These are phyloP conservation scores for Phanerodontia chrysosporium DNA, from an alignment of 768 basidiomycete genomes.

Conservation along the genomic window DNA sequence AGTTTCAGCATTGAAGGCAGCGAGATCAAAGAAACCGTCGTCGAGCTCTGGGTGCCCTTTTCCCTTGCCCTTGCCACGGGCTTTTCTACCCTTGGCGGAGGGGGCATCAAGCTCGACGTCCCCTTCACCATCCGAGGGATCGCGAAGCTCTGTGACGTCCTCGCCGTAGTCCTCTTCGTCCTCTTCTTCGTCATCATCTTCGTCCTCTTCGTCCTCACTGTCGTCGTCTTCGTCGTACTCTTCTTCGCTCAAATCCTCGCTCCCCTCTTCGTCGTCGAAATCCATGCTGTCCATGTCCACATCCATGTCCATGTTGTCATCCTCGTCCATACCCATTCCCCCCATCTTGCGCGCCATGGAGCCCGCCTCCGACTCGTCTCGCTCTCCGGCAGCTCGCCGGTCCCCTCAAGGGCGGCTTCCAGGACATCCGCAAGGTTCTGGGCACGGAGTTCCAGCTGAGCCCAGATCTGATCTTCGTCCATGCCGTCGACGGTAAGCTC, in stretches of 20 bases:
- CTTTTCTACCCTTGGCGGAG: background rate
- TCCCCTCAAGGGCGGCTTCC: slow-evolving; percentile 58
- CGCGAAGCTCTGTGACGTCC: slow-evolving; percentile 26
- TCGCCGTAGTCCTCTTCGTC: slow-evolving; percentile 28
- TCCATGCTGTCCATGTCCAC: slow-evolving; percentile 31
- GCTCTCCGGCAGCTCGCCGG: slow-evolving; percentile 29
- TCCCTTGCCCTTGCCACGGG: slow-evolving; percentile 14
- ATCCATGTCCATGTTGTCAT: slow-evolving; percentile 29
- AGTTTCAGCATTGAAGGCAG: slow-evolving; percentile 82
- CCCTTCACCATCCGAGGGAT: slow-evolving; percentile 27
- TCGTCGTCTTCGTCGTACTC: slow-evolving; percentile 27
- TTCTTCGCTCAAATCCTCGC: slow-evolving; percentile 21
- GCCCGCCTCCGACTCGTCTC: slow-evolving; percentile 27
- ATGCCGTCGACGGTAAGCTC: slow-evolving; percentile 74
- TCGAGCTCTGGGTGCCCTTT: slow-evolving; percentile 54
- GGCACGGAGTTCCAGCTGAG: slow-evolving; percentile 82
- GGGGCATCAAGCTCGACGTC: slow-evolving; percentile 26
- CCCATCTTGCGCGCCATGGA: slow-evolving; percentile 29
- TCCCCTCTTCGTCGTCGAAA: slow-evolving; percentile 19
- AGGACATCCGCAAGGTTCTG: slow-evolving; percentile 67
- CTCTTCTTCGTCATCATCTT: slow-evolving; percentile 25
- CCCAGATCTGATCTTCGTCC: slow-evolving; percentile 89
- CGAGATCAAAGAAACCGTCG: slow-evolving; percentile 88
- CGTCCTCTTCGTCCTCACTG: slow-evolving; percentile 26
- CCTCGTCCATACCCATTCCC: slow-evolving; percentile 16